Base-by-base conservation (phyloP, 345 rosid species). In the Psidium friedrichsthalianum region DNA sequence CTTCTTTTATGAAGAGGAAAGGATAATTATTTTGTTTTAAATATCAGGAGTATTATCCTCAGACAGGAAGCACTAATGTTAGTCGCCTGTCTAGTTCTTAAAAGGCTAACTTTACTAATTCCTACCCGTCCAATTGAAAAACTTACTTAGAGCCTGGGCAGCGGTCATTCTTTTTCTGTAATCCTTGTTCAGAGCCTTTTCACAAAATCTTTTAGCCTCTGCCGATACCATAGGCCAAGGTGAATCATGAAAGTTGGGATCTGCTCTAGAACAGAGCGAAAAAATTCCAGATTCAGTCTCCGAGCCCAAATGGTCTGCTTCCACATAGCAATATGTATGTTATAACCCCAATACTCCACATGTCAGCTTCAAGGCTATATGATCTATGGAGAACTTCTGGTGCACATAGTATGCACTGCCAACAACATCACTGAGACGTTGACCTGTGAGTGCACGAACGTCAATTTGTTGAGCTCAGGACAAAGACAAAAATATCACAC, bases 311-410 rank as follows among this genome's bases (percentile, higher is more conserved):
- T 74, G 99, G 99, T 86, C 99, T 93, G 91, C 99, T 95, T 87
- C 99, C 99, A 89, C 99, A 98, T 81, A 98, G 91, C 86, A 98
- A 90, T 87, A 98, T 95, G 88, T 98, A 96, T 55, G 95, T 86
- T 92, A 96, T 96, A 87, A 98, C 98, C 51, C 99, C 99, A 78
- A 98, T 91, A 87, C 99, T 96, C 99, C 99, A 98, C 88, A 95
- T 91, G 91, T 98, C 99, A 49, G 98, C 99, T 88, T 98, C 99
- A 47, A 93, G 90, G 83, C 94, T 92, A 89, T 98, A 98, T 59
- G 97, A 95, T 91, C 99, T 96, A 89, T 98, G 99, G 64, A 98
- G 97, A 82, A 98, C 99, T 93, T 98, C 99, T 47, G 99, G 98
- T 29, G 99, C 96, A 85, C 99, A 89, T 98, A 96, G 90, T 94